Conservation (phyloP, 192 early-diverging fungal species). For the Diversispora epigaea region DNA sequence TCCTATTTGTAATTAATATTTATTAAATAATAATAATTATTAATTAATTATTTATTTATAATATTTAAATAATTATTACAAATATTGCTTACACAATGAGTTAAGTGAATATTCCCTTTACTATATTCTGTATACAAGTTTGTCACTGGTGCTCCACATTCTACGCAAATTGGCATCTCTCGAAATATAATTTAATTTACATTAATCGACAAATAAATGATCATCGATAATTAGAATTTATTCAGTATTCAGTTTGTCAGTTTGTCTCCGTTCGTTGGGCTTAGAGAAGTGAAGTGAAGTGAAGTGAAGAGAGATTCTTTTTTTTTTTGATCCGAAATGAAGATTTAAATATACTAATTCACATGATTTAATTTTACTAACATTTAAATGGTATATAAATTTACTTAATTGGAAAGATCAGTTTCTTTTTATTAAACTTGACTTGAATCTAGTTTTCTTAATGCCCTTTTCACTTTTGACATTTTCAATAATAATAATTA, state of each 20-base stretch:
- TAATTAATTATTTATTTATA: not conserved
- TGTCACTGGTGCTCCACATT: slow-evolving; percentile 68
- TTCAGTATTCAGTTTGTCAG: too few species aligned
- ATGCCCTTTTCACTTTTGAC: not conserved
- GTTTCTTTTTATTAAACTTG: too few species aligned
- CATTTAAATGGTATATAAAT: too few species aligned
- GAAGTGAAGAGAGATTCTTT: too few species aligned
- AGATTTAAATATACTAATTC: too few species aligned
- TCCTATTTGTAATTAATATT: slow-evolving; percentile 43
- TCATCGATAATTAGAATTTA: too few species aligned
- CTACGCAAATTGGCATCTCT: slow-evolving; percentile 70
- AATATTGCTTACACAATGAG: slow-evolving; percentile 62
- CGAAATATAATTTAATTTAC: not conserved
- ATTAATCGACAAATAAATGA: too few species aligned
- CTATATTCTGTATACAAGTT: slow-evolving; percentile 81
- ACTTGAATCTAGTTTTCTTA: not conserved
- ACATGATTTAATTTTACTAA: too few species aligned
- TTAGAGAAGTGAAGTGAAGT: too few species aligned
- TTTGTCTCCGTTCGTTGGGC: too few species aligned
- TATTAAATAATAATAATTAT: not conserved
- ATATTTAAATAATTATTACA: not conserved
- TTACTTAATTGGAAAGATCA: too few species aligned
- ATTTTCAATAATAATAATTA: not conserved
- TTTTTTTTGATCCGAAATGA: too few species aligned
- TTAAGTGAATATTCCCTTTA: slow-evolving; percentile 78